phyloP scores from a whole-genome alignment of 371 early-diverging fungal species.

The Nematocida ironsii region DNA sequence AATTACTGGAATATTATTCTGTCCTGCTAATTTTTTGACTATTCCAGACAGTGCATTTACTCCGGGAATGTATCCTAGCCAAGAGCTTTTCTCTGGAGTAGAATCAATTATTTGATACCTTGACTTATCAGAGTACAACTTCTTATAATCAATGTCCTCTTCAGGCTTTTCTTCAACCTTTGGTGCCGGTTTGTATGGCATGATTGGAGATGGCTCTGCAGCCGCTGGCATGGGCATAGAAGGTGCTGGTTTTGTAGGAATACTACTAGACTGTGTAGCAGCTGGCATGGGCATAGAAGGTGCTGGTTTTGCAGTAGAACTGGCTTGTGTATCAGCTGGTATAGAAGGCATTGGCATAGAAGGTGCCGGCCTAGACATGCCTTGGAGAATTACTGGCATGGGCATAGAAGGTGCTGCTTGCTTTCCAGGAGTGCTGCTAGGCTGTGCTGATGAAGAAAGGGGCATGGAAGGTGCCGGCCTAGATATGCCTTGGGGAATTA shows the following conservation, averaged over 20 bases:
- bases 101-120: slow-evolving; percentile 22
- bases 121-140: slow-evolving; percentile 31
- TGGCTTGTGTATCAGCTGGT: background rate
- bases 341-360: background rate
- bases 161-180: background rate
- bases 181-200: background rate
- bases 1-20: slow-evolving; percentile 25
- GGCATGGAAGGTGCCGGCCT: background rate
- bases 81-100: slow-evolving; percentile 12
- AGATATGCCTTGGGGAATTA: background rate
- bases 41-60: slow-evolving; percentile 1
- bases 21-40: slow-evolving; percentile 3
- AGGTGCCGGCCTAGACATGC: background rate
- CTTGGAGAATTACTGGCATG: background rate
- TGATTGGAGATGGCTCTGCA: background rate
- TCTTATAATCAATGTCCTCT: slow-evolving; percentile 24
- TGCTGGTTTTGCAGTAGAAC: background rate
- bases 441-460: no score
- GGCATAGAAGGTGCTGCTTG: background rate
- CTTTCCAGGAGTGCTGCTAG: no score
- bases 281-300: background rate
- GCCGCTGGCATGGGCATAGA: background rate
- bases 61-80: slow-evolving; percentile 39
- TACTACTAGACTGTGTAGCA: background rate
- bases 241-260: background rate